Percentiles rank a stretch among this genome's conserved stretches.
Evolutionary conservation across 192 early-diverging fungal genomes (phyloP).

Genomic region (Coemansia sp.): DNA sequence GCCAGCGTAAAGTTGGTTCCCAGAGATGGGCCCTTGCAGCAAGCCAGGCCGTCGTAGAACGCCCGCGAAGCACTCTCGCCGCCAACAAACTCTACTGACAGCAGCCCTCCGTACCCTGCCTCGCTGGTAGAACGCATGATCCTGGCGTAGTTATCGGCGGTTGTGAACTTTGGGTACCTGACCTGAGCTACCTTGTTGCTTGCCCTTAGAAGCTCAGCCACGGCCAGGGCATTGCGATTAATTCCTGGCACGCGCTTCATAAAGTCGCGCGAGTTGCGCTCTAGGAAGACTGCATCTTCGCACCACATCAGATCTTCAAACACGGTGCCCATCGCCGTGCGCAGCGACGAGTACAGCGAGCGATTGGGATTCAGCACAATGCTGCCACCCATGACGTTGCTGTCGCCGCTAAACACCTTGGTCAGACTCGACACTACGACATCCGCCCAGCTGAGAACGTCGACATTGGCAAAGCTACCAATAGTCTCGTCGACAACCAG

Average conservation of each 20-base stretch:
- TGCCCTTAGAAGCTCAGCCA: constrained; percentile 70
- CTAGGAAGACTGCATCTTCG: constrained; percentile 94
- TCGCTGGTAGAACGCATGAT: constrained; percentile 58
- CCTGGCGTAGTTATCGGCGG: constrained; percentile 68
- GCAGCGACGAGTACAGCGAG: constrained; percentile 61
- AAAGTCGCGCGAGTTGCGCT: constrained; percentile 93
- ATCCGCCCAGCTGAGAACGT: constrained; percentile 79
- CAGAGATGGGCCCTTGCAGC: constrained; percentile 93
- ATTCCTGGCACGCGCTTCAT: constrained; percentile 71
- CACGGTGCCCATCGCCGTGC: constrained; percentile 58
- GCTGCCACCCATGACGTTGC: constrained; percentile 98
- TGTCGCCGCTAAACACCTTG: constrained; percentile 95
- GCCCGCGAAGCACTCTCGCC: constrained; percentile 57
- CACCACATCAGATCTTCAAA: constrained; percentile 89
- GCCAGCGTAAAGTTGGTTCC: constrained; percentile 97
- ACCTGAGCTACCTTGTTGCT: constrained; percentile 75
- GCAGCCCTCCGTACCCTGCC: constrained; percentile 87
- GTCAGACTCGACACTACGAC: constrained; percentile 90
- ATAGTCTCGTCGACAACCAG: constrained; percentile 95
- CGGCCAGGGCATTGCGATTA: constrained; percentile 78
- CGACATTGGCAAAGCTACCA: constrained; percentile 91
- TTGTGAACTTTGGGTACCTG: constrained; percentile 86
- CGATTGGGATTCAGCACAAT: constrained; percentile 77
- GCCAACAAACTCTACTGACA: constrained; percentile 75
- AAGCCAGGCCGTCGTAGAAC: constrained; percentile 83